These are phyloP conservation scores for Leishmania braziliensis DNA, from an alignment of 208 protist species.

Conservation along the genomic window DNA sequence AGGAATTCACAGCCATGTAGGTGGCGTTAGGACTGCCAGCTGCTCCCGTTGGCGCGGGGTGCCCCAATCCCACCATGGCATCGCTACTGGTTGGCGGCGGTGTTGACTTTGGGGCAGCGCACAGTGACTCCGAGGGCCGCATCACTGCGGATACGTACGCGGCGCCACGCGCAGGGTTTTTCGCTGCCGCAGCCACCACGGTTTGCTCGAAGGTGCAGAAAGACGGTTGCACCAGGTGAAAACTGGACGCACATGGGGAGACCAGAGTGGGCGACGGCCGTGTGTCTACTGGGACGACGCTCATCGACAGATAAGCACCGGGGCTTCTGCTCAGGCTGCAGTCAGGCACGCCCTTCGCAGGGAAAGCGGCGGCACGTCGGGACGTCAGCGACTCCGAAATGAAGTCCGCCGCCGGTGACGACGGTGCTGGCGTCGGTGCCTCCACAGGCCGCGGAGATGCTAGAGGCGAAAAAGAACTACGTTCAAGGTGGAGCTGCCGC, in stretches of 20 bases:
- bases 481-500: background rate
- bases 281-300: background rate
- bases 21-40: background rate
- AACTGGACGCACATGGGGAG: background rate
- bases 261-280: background rate
- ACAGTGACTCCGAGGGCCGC: background rate
- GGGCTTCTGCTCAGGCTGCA: background rate
- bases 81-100: background rate
- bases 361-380: background rate
- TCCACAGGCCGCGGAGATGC: background rate
- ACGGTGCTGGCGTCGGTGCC: background rate
- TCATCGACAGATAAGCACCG: background rate
- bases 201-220: background rate
- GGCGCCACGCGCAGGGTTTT: background rate
- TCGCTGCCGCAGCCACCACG: background rate
- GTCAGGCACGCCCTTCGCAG: background rate
- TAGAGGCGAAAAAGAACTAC: background rate
- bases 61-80: background rate
- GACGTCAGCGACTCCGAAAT: background rate
- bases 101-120: background rate
- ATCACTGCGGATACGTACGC: background rate
- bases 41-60: background rate
- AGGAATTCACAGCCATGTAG: background rate
- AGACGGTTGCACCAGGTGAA: background rate
- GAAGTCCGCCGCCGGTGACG: background rate